Conservation (phyloP, 2,329 filamentous ascomycete genomes). For the Xylariaceae sp. region DNA sequence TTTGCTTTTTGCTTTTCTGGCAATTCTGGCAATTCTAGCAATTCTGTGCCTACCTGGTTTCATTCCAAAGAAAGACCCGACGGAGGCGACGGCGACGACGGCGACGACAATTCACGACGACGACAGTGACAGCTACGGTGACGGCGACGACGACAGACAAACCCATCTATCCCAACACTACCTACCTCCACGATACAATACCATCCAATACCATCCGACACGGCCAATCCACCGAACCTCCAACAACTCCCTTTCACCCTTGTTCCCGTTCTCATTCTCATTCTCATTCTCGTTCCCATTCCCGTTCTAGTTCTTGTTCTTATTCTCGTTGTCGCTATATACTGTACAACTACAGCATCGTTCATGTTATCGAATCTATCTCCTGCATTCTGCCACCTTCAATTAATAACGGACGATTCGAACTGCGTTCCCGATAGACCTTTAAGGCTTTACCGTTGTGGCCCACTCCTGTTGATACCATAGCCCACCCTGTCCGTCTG, state of each 20-base stretch:
- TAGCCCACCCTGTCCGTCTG: constrained; percentile 10
- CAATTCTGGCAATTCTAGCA: too few relatives aligned
- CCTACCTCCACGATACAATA: neutral
- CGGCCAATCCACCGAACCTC: constrained; percentile 1
- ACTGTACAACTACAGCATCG: neutral
- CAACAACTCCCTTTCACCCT: too few relatives aligned
- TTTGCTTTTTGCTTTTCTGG: too few relatives aligned
- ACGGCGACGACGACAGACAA: constrained; percentile 5
- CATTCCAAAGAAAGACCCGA: too few relatives aligned
- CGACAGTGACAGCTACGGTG: too few relatives aligned
- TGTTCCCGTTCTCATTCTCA: too few relatives aligned
- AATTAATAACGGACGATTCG: neutral
- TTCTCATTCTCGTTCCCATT: neutral
- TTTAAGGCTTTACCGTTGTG: neutral
- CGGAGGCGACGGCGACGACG: constrained; percentile 3
- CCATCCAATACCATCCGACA: neutral
- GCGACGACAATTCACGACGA: too few relatives aligned
- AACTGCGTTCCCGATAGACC: constrained; percentile 5
- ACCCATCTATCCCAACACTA: neutral
- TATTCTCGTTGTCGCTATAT: constrained; percentile 1
- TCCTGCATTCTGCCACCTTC: constrained; percentile 2
- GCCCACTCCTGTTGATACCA: constrained; percentile 23
- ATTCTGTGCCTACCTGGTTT: too few relatives aligned
- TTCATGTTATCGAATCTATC: neutral
- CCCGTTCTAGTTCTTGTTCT: neutral